Base-by-base conservation (phyloP, 2,329 filamentous ascomycete species). In the Phaeosphaeriaceae sp. region DNA sequence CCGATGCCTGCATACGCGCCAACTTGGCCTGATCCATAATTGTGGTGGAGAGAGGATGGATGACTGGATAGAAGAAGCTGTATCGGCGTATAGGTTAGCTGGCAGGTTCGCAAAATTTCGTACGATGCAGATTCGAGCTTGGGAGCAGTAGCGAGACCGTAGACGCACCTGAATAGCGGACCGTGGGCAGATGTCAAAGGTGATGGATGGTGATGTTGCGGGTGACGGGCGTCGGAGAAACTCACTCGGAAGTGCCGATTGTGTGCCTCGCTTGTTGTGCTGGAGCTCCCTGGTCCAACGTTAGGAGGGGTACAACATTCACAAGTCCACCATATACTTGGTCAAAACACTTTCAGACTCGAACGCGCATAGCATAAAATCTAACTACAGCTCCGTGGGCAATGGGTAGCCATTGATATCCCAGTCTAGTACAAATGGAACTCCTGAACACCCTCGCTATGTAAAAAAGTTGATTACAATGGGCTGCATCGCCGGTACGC, bases 1-100 rank as follows among this genome's bases (percentile, higher is more conserved):
- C 73, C 59, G 66, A 71, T 65, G 71, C 70, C 55, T 76, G 74
- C 73, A 76, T 75, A 58, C 71, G 69, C 63, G 74, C 74, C 64
- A 76, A 68, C 73, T 76, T 76, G 63, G 72, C 73, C 60, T 75
- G 72, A 74, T 76, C 74, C 73, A 76, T 76, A 69, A 64, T 75
- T 74, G 71, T 68, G 67, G 66, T 71, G 54, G 60, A 57, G 57
- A 49, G 58, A 56, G 50, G 47, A 49, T 54, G 53, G 48, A 47
- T 50, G 50, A 62, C 38, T 50, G 47, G 42, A 58, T 49, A 51
- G 50, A 50, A 51, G 53, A 56, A 54, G 52, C 63, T 66, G 53
- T 51, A 16, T 47, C 20, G 42, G 54, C 35, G 17, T 44, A 18
- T 43, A 34, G 18, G 61, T 66, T 51, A 66, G 61, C 50, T 42